A percentile compares a stretch with the other conserved stretches of the same genome.
These are phyloP conservation scores for Agrocybe pediades DNA, from an alignment of 768 basidiomycete genomes.

Conservation along the genomic window DNA sequence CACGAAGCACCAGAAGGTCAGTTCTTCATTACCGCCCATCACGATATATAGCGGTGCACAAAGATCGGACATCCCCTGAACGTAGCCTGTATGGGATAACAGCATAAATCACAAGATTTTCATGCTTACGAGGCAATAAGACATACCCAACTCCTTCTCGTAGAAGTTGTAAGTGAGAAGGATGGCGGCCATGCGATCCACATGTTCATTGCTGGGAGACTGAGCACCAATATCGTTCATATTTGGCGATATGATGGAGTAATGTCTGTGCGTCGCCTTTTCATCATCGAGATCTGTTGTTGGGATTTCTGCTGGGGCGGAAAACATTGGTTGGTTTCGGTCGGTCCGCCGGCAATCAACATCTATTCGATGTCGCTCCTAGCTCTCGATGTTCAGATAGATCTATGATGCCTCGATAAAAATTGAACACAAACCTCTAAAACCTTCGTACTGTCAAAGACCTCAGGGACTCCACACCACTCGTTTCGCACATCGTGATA, in stretches of 20 bases:
- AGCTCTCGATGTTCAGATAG: background rate
- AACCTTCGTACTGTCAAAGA: conserved; percentile 78
- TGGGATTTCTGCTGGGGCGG: conserved; percentile 38
- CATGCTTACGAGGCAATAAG: conserved; percentile 7
- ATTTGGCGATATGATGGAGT: conserved; percentile 76
- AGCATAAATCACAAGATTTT: conserved; percentile 1
- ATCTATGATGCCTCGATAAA: conserved; percentile 3
- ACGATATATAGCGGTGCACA: conserved; percentile 93
- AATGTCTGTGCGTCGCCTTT: conserved; percentile 54
- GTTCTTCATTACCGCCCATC: conserved; percentile 82
- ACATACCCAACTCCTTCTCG: conserved; percentile 83
- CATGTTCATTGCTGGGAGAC: conserved; percentile 88
- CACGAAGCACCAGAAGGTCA: conserved; percentile 97
- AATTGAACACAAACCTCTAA: conserved; percentile 60
- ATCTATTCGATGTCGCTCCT: conserved; percentile 93
- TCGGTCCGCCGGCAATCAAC: conserved; percentile 98
- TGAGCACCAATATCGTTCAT: conserved; percentile 80
- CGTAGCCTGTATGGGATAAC: conserved; percentile 66
- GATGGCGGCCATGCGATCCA: conserved; percentile 83
- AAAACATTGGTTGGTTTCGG: conserved; percentile 88
- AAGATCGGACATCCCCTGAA: conserved; percentile 98
- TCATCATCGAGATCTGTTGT: conserved; percentile 48
- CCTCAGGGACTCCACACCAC: conserved; percentile 84
- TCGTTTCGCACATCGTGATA: conserved; percentile 75
- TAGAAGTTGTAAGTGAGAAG: conserved; percentile 91